These are phyloP conservation scores for Athelia sp. DNA, from an alignment of 1,284 basidiomycete species.

Conservation along the genomic window DNA sequence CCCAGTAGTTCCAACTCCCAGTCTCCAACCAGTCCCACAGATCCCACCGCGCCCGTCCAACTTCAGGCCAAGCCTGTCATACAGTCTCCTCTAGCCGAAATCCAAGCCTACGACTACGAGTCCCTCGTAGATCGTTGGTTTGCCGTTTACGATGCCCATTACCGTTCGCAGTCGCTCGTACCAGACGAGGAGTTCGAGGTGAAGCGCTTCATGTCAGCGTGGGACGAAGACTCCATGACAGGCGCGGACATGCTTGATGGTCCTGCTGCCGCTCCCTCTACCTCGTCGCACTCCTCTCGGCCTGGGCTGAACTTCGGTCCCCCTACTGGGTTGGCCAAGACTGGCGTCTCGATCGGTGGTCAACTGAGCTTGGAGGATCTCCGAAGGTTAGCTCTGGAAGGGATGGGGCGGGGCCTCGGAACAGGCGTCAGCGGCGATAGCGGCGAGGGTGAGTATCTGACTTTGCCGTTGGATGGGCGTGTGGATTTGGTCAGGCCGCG, in stretches of 20 bases:
- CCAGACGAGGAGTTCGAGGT: slow-evolving; percentile 56
- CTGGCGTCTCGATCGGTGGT: slow-evolving; percentile 16
- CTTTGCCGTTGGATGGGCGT: slow-evolving; percentile 80
- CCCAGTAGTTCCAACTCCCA: slow-evolving; percentile 29
- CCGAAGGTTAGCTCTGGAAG: slow-evolving; percentile 59
- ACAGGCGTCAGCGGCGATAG: slow-evolving; percentile 16
- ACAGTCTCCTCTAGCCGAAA: slow-evolving; percentile 26
- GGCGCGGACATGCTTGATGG: slow-evolving; percentile 23
- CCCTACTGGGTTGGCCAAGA: slow-evolving; percentile 12
- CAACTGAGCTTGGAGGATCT: slow-evolving; percentile 65
- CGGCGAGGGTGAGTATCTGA: slow-evolving; percentile 69
- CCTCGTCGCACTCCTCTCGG: too few species aligned
- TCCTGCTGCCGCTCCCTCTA: slow-evolving; percentile 8
- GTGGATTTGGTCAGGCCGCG: slow-evolving; percentile 80
- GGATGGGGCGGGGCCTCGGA: slow-evolving; percentile 43
- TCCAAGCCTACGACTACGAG: slow-evolving; percentile 66
- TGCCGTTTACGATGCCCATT: slow-evolving; percentile 83
- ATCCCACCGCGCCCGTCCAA: slow-evolving; percentile 11
- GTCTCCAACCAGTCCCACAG: slow-evolving; percentile 20
- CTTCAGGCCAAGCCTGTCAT: too few species aligned
- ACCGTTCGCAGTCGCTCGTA: slow-evolving; percentile 49
- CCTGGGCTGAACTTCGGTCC: too few species aligned
- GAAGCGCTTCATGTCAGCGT: slow-evolving; percentile 66
- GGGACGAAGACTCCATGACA: slow-evolving; percentile 48
- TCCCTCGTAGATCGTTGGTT: slow-evolving; percentile 88